Percentiles rank a stretch among this genome's conserved stretches.
phyloP scores from a whole-genome alignment of 139 green algal species.

The Tetradesmus obliquus region DNA sequence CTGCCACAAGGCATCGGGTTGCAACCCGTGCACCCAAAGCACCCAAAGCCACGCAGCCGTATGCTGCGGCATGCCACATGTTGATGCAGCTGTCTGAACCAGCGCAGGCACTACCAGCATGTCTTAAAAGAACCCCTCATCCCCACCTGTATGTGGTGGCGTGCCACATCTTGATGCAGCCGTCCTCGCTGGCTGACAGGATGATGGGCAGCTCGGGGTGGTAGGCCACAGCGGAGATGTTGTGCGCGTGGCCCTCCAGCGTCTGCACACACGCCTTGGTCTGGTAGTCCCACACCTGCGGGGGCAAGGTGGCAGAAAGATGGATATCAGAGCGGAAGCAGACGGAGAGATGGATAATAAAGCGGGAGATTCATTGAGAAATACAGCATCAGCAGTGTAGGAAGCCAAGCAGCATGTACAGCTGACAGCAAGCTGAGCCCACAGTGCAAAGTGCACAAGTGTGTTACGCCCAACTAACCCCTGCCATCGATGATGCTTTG shows the following conservation, averaged over 20 bases:
- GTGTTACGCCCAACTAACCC: no score
- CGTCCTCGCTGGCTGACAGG: constrained; percentile 95
- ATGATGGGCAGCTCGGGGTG: constrained; percentile 99
- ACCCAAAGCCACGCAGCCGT: constrained; percentile 70
- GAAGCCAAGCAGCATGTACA: constrained; percentile 39
- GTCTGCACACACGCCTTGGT: constrained; percentile 99
- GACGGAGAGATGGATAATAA: no score
- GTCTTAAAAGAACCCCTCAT: no score
- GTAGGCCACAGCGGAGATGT: constrained; percentile 93
- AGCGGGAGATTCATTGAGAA: no score
- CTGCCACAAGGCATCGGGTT: no score
- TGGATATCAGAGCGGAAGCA: no score
- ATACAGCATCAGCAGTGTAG: no score
- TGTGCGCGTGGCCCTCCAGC: constrained; percentile 91
- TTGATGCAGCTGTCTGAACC: constrained; percentile 88
- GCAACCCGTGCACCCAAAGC: no score
- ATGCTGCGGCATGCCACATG: constrained; percentile 98
- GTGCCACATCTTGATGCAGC: constrained; percentile 97
- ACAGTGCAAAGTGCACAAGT: no score
- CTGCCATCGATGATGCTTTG: no score
- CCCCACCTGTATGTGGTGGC: constrained; percentile 96
- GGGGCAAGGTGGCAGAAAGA: neutral
- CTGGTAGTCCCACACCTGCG: constrained; percentile 98
- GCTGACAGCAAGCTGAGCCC: no score
- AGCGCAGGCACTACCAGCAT: no score